A percentile compares a stretch with the other conserved stretches of the same genome.
Evolutionary conservation across 345 rosid species (phyloP).

Genomic region (Aquilaria malaccensis): DNA sequence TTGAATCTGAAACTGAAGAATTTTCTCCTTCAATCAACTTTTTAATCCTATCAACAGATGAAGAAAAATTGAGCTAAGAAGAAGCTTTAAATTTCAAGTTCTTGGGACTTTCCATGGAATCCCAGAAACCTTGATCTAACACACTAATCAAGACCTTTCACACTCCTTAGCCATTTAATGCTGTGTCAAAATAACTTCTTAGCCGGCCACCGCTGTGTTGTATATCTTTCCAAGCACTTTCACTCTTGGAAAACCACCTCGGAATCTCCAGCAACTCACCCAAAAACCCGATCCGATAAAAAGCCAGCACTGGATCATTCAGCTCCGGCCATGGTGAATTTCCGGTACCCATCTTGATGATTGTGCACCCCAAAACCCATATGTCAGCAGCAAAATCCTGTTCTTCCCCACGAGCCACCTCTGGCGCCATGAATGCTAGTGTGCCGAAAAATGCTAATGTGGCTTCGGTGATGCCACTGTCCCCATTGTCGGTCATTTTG

Average conservation of each 20-base stretch:
- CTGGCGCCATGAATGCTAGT: slow-evolving; percentile 93
- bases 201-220: slow-evolving; percentile 54
- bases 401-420: slow-evolving; percentile 79
- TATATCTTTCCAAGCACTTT: slow-evolving; percentile 55
- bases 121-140: slow-evolving; percentile 75
- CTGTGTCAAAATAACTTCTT: slow-evolving; percentile 54
- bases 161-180: too few species aligned
- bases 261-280: slow-evolving; percentile 62
- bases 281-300: slow-evolving; percentile 73
- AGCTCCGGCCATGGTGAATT: slow-evolving; percentile 61
- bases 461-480: background rate
- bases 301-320: slow-evolving; percentile 52
- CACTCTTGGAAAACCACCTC: slow-evolving; percentile 39
- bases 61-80: slow-evolving; percentile 13
- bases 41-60: slow-evolving; percentile 34
- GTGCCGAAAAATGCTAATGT: slow-evolving; percentile 59
- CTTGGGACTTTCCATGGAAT: slow-evolving; percentile 28
- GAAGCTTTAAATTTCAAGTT: slow-evolving; percentile 9
- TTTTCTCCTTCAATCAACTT: slow-evolving; percentile 24
- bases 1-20: slow-evolving; percentile 1
- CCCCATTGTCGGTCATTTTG: slow-evolving; percentile 20
- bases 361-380: slow-evolving; percentile 81
- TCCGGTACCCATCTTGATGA: slow-evolving; percentile 80
- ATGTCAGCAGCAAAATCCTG: slow-evolving; percentile 80
- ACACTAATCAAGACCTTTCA: slow-evolving; percentile 24